Base-by-base conservation (phyloP, 208 protist species). In the Herpetomonas tarakana region DNA sequence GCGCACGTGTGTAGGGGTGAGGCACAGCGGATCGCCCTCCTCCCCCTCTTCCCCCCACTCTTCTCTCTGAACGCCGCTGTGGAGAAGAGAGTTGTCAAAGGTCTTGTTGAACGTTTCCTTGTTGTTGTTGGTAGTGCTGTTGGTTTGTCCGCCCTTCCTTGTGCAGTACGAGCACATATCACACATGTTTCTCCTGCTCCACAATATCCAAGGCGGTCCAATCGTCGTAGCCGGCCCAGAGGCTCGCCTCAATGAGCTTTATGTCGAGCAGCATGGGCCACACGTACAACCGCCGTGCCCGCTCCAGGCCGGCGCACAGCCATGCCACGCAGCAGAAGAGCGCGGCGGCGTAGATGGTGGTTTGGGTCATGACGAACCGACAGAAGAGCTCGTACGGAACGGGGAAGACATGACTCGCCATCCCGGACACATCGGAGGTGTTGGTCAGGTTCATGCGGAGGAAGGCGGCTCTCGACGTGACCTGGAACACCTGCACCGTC, bases 181-280 rank as follows among this genome's bases (percentile, higher is more conserved):
- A n/a, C n/a, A n/a, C n/a, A n/a, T n/a, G n/a, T n/a, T 49, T 49
- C 16, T 7, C 19, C 19, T 49, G 44, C 44, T 11, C 44, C 9
- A 7, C 44, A 4, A 49, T 18, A 22, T 49, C 44, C 19, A 49
- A 18, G 4, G 16, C 44, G 9, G 16, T 7, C 44, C 82, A 71
- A 51, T 91, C 83, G 16, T 77, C 60, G 11, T 68, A 65, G 19
- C 46, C 51, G 19, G 58, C 54, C 85, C 85, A 92, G 30, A 68
- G 49, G 1, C 24, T 30, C 18, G 45, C 61, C 28, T 78, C 69
- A 7, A 85, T 49, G 19, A 41, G 24, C 35, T 64, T 65, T 9
- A 81, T 22, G 21, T 77, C 64, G 2, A 60, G 25, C 14, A 85
- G 30, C 58, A 81, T 75, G 1, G 64, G 69, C 14, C 73, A 12